A percentile compares a stretch with the other conserved stretches of the same genome.
phyloP scores from a whole-genome alignment of 2,329 filamentous ascomycete genomes.

The Aschersonia sp. region DNA sequence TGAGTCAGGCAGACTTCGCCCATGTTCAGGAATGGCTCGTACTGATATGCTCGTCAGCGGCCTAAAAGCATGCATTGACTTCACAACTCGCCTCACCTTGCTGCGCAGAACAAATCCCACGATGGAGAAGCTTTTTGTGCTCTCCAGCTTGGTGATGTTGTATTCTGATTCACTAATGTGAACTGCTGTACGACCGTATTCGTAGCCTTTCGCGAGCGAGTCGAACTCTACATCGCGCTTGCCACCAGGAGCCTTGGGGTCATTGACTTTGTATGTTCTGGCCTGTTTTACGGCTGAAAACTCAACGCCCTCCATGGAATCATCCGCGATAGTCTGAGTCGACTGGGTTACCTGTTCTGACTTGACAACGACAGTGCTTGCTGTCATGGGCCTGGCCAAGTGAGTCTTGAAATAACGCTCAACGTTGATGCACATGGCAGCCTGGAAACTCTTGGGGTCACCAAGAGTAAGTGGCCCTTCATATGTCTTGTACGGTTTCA shows the following conservation, averaged over 20 bases:
- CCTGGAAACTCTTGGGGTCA: slow-evolving; percentile 55
- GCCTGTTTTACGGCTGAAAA: slow-evolving; percentile 61
- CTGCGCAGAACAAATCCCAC: slow-evolving; percentile 70
- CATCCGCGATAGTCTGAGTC: slow-evolving; percentile 30
- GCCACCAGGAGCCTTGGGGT: slow-evolving; percentile 58
- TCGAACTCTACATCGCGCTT: slow-evolving; percentile 73
- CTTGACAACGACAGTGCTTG: slow-evolving; percentile 58
- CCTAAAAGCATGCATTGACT: background rate
- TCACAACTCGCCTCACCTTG: slow-evolving; percentile 34
- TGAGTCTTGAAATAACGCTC: slow-evolving; percentile 85
- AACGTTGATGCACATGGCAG: slow-evolving; percentile 68
- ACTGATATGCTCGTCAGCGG: slow-evolving; percentile 29
- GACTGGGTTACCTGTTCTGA: slow-evolving; percentile 36
- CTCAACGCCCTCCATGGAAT: slow-evolving; percentile 34
- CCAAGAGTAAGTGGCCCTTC: slow-evolving; percentile 71
- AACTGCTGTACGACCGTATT: slow-evolving; percentile 85
- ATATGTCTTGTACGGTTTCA: slow-evolving; percentile 64
- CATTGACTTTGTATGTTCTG: slow-evolving; percentile 69
- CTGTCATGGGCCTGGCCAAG: slow-evolving; percentile 56
- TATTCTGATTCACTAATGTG: slow-evolving; percentile 76
- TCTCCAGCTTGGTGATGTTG: slow-evolving; percentile 79
- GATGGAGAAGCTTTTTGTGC: slow-evolving; percentile 59
- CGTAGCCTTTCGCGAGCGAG: slow-evolving; percentile 80
- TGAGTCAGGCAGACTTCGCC: slow-evolving; percentile 68
- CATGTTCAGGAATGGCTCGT: slow-evolving; percentile 74